Base-by-base conservation (phyloP, 371 early-diverging fungal species). In the Cokeromyces recurvatus region DNA sequence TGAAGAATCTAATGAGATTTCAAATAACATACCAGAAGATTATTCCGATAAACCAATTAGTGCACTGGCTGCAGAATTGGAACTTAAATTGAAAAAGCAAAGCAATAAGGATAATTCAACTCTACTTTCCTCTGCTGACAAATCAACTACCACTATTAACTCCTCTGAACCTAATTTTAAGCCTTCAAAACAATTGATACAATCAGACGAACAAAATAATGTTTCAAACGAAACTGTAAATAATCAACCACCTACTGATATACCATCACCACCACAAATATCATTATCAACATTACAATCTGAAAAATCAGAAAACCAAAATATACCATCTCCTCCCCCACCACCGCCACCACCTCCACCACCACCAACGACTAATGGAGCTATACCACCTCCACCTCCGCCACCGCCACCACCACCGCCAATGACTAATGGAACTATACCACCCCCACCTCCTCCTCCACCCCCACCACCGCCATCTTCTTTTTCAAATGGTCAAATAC, bases 41-140 rank as follows among this genome's bases (percentile, higher is more conserved):
- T 52, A 62, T 19, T 43, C 55, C 3, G 67, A 70, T 42, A 64
- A 64, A 32, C 62, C 71, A 6, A 64, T 64, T 10, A 59, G 57
- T 46, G 67, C 51, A 9, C 27, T 66, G 46, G 71, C 71, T 21
- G 71, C 71, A 8, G 64, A 59, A 41, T 42, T 71, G 16, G 62
- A 71, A 27, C 43, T 55, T 14, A 51, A 62, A 17, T 39, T 67
- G 22, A 51, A 45, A 20, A 46, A 55, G 22, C 45, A 54, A 8
- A 44, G 51, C 10, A 45, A 27, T 23, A 45, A 36, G 12, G 19
- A 21, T 19, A 20, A 43, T 21, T 31, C 14, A 25, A 15, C 29
- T 11, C 1, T 9, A 17, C 22, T 22, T 16, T 15, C 14, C 15
- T 19, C n/a, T 19, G n/a, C n/a, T n/a, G n/a, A n/a, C n/a, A n/a